Evolutionary conservation across 2,329 filamentous ascomycete species (phyloP).

Genomic region (Scedosporium dehoogii): DNA sequence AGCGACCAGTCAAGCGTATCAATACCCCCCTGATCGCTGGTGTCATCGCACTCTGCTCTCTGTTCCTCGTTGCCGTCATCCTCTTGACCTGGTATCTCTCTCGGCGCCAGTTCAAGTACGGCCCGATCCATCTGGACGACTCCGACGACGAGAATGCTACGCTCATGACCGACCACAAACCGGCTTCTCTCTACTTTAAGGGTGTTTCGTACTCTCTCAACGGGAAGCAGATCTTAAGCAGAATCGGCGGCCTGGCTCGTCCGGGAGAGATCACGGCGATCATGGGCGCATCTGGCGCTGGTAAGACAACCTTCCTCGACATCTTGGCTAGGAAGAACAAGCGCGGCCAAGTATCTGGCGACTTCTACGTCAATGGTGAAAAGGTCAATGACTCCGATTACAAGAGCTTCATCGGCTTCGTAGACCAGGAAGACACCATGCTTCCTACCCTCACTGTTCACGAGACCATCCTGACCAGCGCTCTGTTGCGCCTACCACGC

Average conservation of each 20-base stretch:
- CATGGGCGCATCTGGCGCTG: constrained; percentile 95
- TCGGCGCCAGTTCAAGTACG: constrained; percentile 58
- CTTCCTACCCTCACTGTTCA: constrained; percentile 92
- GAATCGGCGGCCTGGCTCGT: constrained; percentile 76
- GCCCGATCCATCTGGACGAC: constrained; percentile 74
- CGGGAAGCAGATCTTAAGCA: constrained; percentile 73
- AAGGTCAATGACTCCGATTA: constrained; percentile 78
- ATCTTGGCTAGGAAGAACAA: constrained; percentile 97
- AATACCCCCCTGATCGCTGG: constrained; percentile 94
- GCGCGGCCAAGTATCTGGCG: constrained; percentile 64
- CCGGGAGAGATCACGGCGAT: constrained; percentile 95
- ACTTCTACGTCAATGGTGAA: constrained; percentile 91
- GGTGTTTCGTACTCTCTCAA: constrained; percentile 81
- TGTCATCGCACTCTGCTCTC: constrained; percentile 74
- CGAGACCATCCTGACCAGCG: constrained; percentile 93
- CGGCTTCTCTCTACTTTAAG: constrained; percentile 78
- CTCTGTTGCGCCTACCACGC: constrained; percentile 78
- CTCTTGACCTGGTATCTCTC: constrained; percentile 81
- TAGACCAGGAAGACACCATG: constrained; percentile 97
- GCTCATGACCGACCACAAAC: constrained; percentile 85
- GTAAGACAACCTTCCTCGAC: constrained; percentile 94
- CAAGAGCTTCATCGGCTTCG: constrained; percentile 87
- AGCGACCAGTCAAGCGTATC: constrained; percentile 81
- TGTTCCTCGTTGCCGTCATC: constrained; percentile 84
- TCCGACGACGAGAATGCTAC: constrained; percentile 81